Evolutionary conservation across 345 rosid genomes (phyloP).

Genomic region (Durio zibethinus): DNA sequence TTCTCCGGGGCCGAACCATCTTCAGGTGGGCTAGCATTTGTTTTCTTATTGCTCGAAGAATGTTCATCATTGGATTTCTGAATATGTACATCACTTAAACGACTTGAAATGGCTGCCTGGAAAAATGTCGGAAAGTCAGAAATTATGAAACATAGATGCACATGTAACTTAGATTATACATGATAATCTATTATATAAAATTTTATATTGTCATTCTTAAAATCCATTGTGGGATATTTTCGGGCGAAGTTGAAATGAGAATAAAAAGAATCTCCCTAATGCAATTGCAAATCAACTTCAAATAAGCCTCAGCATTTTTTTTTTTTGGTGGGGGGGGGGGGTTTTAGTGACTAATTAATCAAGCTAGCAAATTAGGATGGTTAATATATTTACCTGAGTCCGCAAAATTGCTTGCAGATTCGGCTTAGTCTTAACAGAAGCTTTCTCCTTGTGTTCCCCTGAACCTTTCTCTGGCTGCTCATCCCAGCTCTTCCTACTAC

Average conservation of each 20-base stretch:
- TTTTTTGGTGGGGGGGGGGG: not conserved
- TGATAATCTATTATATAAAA: not conserved
- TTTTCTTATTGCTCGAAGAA: slow-evolving; percentile 40
- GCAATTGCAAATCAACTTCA: not conserved
- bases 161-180: not conserved
- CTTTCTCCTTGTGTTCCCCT: slow-evolving; percentile 48
- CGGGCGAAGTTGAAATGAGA: not conserved
- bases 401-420: slow-evolving; percentile 72
- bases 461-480: slow-evolving; percentile 37
- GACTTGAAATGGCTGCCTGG: slow-evolving; percentile 93
- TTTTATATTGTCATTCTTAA: no score
- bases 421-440: slow-evolving; percentile 43
- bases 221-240: not conserved
- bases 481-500: slow-evolving; percentile 66
- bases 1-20: slow-evolving; percentile 31
- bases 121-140: slow-evolving; percentile 2
- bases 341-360: not conserved
- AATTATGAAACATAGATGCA: not conserved
- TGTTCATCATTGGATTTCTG: slow-evolving; percentile 46
- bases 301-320: not conserved
- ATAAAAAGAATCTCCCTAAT: not conserved
- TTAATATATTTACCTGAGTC: slow-evolving; percentile 56
- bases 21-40: slow-evolving; percentile 49
- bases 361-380: not conserved
- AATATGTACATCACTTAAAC: slow-evolving; percentile 66